Conservation (phyloP, 176 grass and related monocot genomes). For the Ensete glaucum region DNA sequence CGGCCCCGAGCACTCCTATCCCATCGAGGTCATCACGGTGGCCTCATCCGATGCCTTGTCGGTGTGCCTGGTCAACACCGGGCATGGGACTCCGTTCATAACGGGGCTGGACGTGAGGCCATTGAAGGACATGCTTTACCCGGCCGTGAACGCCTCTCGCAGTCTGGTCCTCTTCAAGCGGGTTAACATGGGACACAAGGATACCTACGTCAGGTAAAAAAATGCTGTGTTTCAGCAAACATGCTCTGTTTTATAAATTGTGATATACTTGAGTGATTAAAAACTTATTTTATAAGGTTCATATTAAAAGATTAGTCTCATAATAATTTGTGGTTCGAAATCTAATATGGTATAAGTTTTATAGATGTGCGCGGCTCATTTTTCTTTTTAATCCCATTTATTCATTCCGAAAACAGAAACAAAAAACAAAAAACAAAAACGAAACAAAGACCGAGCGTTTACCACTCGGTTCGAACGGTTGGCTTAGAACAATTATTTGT, state of each 20-base stretch:
- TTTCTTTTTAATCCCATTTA: too few species aligned
- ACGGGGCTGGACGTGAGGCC: conserved; percentile 42
- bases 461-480: too few species aligned
- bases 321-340: too few species aligned
- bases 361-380: too few species aligned
- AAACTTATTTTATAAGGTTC: too few species aligned
- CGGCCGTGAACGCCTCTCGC: conserved; percentile 22
- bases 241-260: not conserved
- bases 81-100: conserved; percentile 43
- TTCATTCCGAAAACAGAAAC: too few species aligned
- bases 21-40: conserved; percentile 22
- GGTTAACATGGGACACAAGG: conserved; percentile 20
- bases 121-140: conserved; percentile 29
- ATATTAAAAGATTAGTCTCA: too few species aligned
- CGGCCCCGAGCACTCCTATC: not conserved
- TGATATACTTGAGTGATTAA: too few species aligned
- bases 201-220: not conserved
- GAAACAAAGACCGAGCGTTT: not conserved
- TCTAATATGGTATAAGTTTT: too few species aligned
- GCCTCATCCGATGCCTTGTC: conserved; percentile 23
- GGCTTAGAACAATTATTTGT: too few species aligned
- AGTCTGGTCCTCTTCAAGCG: conserved; percentile 23
- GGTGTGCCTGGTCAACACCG: conserved; percentile 45
- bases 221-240: too few species aligned
- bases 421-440: not conserved